phyloP scores from a whole-genome alignment of 78 protist genomes.

The Pelomyxa schiedti region DNA sequence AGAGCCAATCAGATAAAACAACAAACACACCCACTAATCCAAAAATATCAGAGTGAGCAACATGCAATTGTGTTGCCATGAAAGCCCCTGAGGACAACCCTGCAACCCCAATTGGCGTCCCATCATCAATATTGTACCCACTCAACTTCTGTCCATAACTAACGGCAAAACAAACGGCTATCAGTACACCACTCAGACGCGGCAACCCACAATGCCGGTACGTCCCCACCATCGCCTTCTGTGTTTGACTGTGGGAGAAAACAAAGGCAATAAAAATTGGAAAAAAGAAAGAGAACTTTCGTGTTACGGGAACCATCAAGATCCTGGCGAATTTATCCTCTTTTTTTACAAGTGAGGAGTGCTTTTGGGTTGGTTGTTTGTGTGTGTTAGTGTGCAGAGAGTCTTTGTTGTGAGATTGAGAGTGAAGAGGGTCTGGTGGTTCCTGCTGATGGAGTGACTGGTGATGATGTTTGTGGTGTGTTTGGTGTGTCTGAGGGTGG shows the following conservation, averaged over 20 bases:
- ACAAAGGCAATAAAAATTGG: background rate
- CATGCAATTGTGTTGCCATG: constrained; percentile 4
- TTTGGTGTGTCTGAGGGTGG: no score
- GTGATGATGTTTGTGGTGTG: no score
- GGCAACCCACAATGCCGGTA: no score
- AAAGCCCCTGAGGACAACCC: background rate
- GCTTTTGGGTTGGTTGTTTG: background rate
- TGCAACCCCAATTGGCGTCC: no score
- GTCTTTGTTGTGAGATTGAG: background rate
- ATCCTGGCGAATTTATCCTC: background rate
- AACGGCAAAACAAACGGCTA: no score
- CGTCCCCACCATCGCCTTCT: no score
- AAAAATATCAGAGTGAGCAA: background rate
- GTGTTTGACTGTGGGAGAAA: no score
- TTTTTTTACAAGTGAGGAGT: background rate
- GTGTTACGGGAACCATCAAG: background rate
- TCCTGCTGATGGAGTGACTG: no score
- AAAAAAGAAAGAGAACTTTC: background rate
- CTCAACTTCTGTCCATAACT: no score
- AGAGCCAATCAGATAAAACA: background rate
- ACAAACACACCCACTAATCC: constrained; percentile 4
- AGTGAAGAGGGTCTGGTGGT: background rate
- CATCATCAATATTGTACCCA: no score
- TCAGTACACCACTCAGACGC: no score
- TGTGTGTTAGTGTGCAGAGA: background rate